Evolutionary conservation across 345 rosid species (phyloP).

Genomic region (Corymbia maculata): DNA sequence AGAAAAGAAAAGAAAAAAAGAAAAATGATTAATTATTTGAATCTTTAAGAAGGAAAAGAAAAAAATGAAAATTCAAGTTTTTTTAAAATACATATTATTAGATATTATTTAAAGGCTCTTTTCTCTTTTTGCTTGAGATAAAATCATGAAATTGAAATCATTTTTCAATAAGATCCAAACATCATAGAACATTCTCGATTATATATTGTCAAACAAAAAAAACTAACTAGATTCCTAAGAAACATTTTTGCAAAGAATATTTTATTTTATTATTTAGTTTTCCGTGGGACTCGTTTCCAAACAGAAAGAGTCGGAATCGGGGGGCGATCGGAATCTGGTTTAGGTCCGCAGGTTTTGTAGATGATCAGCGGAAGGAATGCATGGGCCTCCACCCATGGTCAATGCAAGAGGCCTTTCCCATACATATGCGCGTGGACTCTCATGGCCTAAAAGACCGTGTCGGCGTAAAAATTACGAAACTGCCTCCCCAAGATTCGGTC

Average conservation of each 20-base stretch:
- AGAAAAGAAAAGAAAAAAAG: rapidly evolving
- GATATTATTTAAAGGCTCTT: too few species aligned
- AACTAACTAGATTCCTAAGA: rapidly evolving
- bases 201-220: too few species aligned
- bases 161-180: background rate
- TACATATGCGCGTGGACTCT: background rate
- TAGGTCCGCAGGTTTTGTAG: background rate
- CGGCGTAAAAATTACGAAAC: too few species aligned
- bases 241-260: rapidly evolving
- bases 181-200: rapidly evolving
- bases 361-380: background rate
- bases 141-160: background rate
- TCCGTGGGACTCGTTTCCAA: background rate
- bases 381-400: background rate
- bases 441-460: background rate
- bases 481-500: too few species aligned
- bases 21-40: too few species aligned
- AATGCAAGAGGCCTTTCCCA: background rate
- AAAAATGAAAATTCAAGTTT: too few species aligned
- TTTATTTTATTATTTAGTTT: too few species aligned
- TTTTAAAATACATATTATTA: too few species aligned
- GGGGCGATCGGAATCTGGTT: background rate
- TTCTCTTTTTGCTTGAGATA: rapidly evolving
- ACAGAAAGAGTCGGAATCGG: background rate
- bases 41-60: too few species aligned